Base-by-base conservation (phyloP, 495 filamentous ascomycete genomes). In the Pseudotulostoma volvatum region DNA sequence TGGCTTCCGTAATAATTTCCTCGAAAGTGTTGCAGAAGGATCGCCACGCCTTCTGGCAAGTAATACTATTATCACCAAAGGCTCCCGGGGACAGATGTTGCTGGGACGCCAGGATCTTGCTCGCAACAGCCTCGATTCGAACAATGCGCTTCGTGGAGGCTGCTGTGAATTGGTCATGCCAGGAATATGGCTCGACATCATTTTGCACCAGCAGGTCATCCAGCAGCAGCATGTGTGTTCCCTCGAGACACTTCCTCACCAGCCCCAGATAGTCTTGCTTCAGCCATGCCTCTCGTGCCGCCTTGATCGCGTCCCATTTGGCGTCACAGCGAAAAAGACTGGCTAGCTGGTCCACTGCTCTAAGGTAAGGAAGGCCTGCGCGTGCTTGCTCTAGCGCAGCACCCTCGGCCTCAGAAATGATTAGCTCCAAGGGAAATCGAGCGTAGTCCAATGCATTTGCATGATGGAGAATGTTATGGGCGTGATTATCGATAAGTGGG, bases 401-500 rank as follows among this genome's bases (percentile, higher is more conserved):
- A 4, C 79, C 84, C 41, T 68, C 59, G 1, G 84, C 85, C 59
- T 92, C 85, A 23, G 74, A 79, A 7, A 75, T 76, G 51, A 90
- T 77, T 30, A 79, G 68, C 30, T 68, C 56, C 7, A 66, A 53
- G 16, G 68, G 61, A 32, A 68, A 59, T 33, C 42, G 53, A 18
- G 55, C 41, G 30, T 60, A 56, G 21, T 65, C 48, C 17, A 43
- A 31, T 9, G 57, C 56, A 2, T 52, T 45, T 0, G 53, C 43
- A 3, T 36, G 39, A 8, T 68, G 55, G 17, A 93, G 63, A 0
- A 86, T 60, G 46, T 84, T 85, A 51, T 94, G 85, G 28, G 80
- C 83, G 59, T 94, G 86, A 51, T 88, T 77, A 52, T 94, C 86
- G 50, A 94, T 87, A 44, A 88, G 69, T 0, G 86, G 84, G 25